A percentile compares a stretch with the other conserved stretches of the same genome.
phyloP scores from a whole-genome alignment of 371 early-diverging fungal species.

The Mucor lusitanicus region DNA sequence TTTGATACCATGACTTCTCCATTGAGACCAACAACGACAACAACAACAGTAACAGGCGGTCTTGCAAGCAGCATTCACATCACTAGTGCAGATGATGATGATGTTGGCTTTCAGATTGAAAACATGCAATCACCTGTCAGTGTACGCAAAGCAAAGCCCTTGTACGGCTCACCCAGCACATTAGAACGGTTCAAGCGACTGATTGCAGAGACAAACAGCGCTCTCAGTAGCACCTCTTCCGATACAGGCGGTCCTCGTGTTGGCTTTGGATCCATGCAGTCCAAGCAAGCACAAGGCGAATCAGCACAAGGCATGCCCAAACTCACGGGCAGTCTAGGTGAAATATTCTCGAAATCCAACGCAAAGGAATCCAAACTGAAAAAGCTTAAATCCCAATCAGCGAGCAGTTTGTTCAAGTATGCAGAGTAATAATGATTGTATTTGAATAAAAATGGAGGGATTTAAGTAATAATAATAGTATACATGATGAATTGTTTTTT shows the following conservation, averaged over 20 bases:
- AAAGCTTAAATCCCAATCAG: background rate
- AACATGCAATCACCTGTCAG: constrained; percentile 12
- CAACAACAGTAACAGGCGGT: background rate
- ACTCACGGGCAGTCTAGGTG: constrained; percentile 3
- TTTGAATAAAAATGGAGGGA: background rate
- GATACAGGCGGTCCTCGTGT: constrained; percentile 18
- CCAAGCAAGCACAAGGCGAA: background rate
- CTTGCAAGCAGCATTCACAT: constrained; percentile 1
- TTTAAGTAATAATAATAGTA: background rate
- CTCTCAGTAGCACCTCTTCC: constrained; percentile 8
- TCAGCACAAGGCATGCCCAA: background rate
- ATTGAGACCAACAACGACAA: background rate
- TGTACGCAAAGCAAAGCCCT: constrained; percentile 1
- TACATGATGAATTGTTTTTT: background rate
- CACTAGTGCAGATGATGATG: constrained; percentile 16
- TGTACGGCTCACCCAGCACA: constrained; percentile 16
- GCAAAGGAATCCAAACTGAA: background rate
- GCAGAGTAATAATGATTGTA: background rate
- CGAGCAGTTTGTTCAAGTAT: background rate
- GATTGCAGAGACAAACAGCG: constrained; percentile 12
- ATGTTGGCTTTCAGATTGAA: constrained; percentile 13
- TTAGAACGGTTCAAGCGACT: constrained; percentile 18
- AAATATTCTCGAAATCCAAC: background rate
- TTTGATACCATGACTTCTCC: constrained; percentile 12
- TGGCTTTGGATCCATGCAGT: constrained; percentile 15